Evolutionary conservation across 208 protist species (phyloP).

Genomic region (Leishmania arabica): DNA sequence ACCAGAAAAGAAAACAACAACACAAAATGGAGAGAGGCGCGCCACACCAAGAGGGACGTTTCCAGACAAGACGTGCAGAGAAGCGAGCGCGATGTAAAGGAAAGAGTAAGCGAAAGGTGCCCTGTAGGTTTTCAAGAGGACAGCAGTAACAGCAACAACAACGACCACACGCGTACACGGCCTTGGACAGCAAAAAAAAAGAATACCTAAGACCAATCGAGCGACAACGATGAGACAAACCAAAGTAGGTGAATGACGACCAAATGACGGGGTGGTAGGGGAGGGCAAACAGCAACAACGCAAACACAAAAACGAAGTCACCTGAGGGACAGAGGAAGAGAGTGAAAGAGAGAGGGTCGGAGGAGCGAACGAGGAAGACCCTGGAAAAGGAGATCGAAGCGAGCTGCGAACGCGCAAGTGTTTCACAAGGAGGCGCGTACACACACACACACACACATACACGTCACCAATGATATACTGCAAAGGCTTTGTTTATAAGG

Average conservation of each 20-base stretch:
- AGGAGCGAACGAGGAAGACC: neutral
- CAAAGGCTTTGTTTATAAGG: neutral
- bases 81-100: neutral
- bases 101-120: neutral
- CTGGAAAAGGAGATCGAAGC: neutral
- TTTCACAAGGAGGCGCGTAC: neutral
- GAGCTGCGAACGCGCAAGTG: neutral
- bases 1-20: neutral
- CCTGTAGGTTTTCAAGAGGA: neutral
- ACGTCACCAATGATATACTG: neutral
- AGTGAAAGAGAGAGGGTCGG: neutral
- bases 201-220: neutral
- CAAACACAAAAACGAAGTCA: neutral
- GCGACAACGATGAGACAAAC: slow-evolving; percentile 12
- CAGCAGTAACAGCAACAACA: neutral
- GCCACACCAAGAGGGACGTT: neutral
- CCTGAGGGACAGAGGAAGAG: neutral
- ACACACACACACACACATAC: neutral
- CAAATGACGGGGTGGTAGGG: neutral
- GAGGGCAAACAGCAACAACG: neutral
- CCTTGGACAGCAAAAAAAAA: slow-evolving; percentile 5
- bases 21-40: neutral
- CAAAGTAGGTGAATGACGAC: neutral
- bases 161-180: neutral
- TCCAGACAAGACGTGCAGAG: neutral